These are phyloP conservation scores for Venturia aucupariae DNA, from an alignment of 2,329 filamentous ascomycete genomes.

Conservation along the genomic window DNA sequence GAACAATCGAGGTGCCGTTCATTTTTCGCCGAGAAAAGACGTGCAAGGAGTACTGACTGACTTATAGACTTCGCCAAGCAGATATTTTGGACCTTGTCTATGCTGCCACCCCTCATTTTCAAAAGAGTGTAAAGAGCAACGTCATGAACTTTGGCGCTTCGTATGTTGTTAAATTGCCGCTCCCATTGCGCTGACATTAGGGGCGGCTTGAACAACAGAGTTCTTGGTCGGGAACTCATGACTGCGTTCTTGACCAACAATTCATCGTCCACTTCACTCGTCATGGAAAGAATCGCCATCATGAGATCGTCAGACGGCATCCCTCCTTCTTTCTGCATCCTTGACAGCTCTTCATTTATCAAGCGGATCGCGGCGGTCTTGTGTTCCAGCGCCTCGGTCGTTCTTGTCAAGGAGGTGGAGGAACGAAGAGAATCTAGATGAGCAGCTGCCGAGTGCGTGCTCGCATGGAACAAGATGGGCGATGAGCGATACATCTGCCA, in stretches of 20 bases:
- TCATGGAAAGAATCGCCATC: constrained; percentile 6
- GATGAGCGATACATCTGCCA: constrained; percentile 2
- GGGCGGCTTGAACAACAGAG: background rate
- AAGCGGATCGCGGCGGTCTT: background rate
- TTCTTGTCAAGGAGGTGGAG: constrained; percentile 2
- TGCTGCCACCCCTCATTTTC: background rate
- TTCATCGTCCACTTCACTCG: constrained; percentile 6
- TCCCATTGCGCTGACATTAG: constrained; percentile 3
- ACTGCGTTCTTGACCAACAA: background rate
- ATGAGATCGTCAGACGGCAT: background rate
- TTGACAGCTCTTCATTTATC: constrained; percentile 4
- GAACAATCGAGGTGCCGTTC: background rate
- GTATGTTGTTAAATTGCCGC: background rate
- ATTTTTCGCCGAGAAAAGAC: background rate
- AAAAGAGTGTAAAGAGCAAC: background rate
- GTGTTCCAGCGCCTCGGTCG: background rate
- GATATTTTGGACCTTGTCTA: background rate
- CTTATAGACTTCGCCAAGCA: constrained; percentile 4
- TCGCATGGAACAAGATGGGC: background rate
- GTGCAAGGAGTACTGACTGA: background rate
- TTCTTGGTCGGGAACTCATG: background rate
- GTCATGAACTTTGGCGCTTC: background rate
- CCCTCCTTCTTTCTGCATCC: background rate
- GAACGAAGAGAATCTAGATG: constrained; percentile 3
- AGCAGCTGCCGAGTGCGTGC: constrained; percentile 1